Percentiles rank a stretch among this genome's conserved stretches.
phyloP scores from a whole-genome alignment of 805 yeast species.

The Wickerhamomyces subpelliculosus region DNA sequence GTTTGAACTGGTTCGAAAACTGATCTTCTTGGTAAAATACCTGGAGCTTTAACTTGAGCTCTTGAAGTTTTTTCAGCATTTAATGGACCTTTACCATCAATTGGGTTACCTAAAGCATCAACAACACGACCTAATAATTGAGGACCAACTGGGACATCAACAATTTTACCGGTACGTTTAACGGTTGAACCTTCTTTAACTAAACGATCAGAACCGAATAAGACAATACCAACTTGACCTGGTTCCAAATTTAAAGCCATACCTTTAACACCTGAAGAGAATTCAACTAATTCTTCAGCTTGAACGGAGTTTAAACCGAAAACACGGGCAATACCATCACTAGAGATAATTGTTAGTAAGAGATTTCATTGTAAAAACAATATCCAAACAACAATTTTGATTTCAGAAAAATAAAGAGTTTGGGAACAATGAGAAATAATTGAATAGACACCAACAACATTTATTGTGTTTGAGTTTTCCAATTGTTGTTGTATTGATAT shows the following conservation, averaged over 20 bases:
- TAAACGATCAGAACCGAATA: slow-evolving; percentile 97
- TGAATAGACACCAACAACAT: no score
- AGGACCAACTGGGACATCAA: slow-evolving; percentile 98
- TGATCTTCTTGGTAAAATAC: slow-evolving; percentile 98
- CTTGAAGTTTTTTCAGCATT: slow-evolving; percentile 77
- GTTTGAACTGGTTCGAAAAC: slow-evolving; percentile 99
- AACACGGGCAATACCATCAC: slow-evolving; percentile 99
- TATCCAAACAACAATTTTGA: no score
- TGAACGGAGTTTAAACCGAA: slow-evolving; percentile 99
- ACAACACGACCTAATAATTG: slow-evolving; percentile 98
- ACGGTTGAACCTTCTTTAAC: slow-evolving; percentile 99
- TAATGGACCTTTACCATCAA: slow-evolving; percentile 99
- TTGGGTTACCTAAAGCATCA: slow-evolving; percentile 98
- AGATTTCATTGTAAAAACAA: no score
- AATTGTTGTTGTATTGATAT: neutral
- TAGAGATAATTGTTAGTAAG: slow-evolving; percentile 36
- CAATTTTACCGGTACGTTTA: slow-evolving; percentile 99
- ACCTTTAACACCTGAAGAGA: slow-evolving; percentile 99
- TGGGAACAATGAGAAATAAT: no score
- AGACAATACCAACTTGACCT: slow-evolving; percentile 99
- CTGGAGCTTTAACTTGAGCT: slow-evolving; percentile 99
- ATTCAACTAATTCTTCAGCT: slow-evolving; percentile 99
- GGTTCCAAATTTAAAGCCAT: slow-evolving; percentile 99
- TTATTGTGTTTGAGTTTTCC: neutral
- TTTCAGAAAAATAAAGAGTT: no score